Percentiles rank a stretch among this genome's conserved stretches.
Evolutionary conservation across 371 early-diverging fungal genomes (phyloP).

Genomic region (Lichtheimia ornata): DNA sequence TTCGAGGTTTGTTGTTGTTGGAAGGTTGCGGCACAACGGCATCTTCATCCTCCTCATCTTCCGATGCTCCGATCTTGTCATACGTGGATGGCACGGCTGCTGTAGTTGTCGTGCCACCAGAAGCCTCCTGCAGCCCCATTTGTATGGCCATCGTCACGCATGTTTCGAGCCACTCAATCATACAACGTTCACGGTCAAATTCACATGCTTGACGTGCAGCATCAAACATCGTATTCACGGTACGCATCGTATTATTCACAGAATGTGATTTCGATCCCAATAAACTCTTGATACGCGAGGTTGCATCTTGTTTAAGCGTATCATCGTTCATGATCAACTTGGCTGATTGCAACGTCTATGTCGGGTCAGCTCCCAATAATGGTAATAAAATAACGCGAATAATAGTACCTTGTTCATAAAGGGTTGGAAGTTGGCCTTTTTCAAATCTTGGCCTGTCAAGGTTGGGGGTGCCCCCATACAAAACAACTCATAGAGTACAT

Average conservation of each 20-base stretch:
- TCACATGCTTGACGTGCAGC: constrained; percentile 26
- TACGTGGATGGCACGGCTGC: neutral
- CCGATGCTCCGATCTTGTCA: constrained; percentile 9
- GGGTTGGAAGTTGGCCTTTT: constrained; percentile 22
- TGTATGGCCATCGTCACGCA: constrained; percentile 39
- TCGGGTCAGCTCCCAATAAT: neutral
- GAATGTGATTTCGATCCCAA: constrained; percentile 33
- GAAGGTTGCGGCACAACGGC: constrained; percentile 9
- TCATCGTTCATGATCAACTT: constrained; percentile 18
- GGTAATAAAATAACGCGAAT: neutral
- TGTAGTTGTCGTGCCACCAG: neutral
- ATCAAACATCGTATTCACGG: constrained; percentile 34
- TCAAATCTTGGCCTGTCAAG: constrained; percentile 11
- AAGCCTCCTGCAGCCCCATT: constrained; percentile 9
- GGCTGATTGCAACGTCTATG: constrained; percentile 25
- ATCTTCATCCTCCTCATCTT: constrained; percentile 26
- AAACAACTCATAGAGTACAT: constrained; percentile 13
- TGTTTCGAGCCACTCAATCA: constrained; percentile 42
- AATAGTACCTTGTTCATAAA: constrained; percentile 24
- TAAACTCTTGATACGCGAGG: constrained; percentile 20
- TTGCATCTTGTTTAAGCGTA: constrained; percentile 20
- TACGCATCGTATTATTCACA: constrained; percentile 31
- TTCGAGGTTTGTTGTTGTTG: neutral
- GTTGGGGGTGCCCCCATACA: constrained; percentile 16
- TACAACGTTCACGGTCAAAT: constrained; percentile 29